Evolutionary conservation across 352 stramenopile species (phyloP), one percentile per base, ranked within the genome.

Genomic region (Pythium utonaiense): DNA sequence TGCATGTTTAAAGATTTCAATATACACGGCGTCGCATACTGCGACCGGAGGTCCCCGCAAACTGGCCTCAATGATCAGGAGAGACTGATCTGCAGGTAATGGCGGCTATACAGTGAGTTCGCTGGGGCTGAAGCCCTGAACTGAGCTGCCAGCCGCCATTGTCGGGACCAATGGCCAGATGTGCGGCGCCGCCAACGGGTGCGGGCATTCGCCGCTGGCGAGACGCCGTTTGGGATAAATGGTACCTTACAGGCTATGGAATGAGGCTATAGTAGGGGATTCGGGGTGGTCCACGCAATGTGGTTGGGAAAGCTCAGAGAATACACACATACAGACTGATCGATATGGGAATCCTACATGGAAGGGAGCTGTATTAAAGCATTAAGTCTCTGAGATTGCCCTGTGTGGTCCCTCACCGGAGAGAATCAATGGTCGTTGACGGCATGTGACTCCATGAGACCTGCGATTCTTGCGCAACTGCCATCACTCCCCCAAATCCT

Each of bases 71-170:
- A 56, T 56, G 49, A 56, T 56, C 49, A 56, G 49, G 49, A 56
- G 49, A 56, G 49, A 28, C 49, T 56, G 49, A 56, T 56, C 49
- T 56, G 49, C 30, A 56, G 49, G 49, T 31, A 56, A 56, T 56
- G 49, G 49, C 9, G 16, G 30, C 49, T 56, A 56, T 56, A 56
- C 49, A 56, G 49, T 56, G 49, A 56, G 49, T 56, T 56, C 49
- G 49, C n/a, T 56, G 31, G 42, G 49, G 49, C 49, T 56, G 42
- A 56, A 56, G 49, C 49, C 28, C 44, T 56, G 22, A 22, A 22
- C 47, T 53, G 25, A 53, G 45, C 45, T 53, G 45, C 22, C 45
- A 53, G 45, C 45, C 36, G 45, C 45, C 45, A 36, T 53, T 53
- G 45, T 53, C 45, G 45, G 45, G 45, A 53, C 45, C 45, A 53